Evolutionary conservation across 164 flowering plant species (phyloP), one percentile per base, ranked within the genome.

Genomic region (Piper betle): DNA sequence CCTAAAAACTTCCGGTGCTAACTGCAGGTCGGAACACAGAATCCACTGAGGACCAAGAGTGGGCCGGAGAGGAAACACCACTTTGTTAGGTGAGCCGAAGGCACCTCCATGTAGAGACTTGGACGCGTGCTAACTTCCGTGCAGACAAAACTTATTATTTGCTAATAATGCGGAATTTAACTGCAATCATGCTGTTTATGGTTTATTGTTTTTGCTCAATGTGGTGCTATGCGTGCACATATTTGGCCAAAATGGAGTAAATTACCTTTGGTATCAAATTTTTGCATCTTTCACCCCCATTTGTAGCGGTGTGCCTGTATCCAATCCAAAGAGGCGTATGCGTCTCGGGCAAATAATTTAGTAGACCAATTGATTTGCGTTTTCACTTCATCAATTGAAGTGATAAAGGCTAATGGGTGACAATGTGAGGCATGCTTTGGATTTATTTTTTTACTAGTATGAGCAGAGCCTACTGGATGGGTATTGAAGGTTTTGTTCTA

Each of bases 51-150:
- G 18, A 79, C 77, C 25, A 88, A 38, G 71, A 39, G 80, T 62
- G 99, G 95, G 37, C 99, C 99, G 20, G 95, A 84, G 97, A 62
- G 99, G 99, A 68, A 91, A 88, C 66, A 85, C 89, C 56, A 84
- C 89, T 40, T 77, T 94, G 79, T 74, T 79, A 25, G 63, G 87
- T 13, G 97, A 94, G 57, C 96, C 95, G 37, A 90, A 74, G 76
- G 81, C 96, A 13, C 97, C 99, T 33, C 97, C 96, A 50, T 88
- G 91, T 75, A 81, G 99, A 46, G 99, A 91, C 72, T 91, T 94
- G n/a, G 91, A 88, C 72, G 96, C 99, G 19, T 94, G 97, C 81
- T 94, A 69, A 80, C 16, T 16, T 43, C 38, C 4, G 55, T 54
- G 40, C 19, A 8, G 39, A 18, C 48, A 52, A 60, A 39, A 33